These are phyloP conservation scores for Pestalotiopsis sp. DNA, from an alignment of 2,329 filamentous ascomycete species.

Conservation along the genomic window DNA sequence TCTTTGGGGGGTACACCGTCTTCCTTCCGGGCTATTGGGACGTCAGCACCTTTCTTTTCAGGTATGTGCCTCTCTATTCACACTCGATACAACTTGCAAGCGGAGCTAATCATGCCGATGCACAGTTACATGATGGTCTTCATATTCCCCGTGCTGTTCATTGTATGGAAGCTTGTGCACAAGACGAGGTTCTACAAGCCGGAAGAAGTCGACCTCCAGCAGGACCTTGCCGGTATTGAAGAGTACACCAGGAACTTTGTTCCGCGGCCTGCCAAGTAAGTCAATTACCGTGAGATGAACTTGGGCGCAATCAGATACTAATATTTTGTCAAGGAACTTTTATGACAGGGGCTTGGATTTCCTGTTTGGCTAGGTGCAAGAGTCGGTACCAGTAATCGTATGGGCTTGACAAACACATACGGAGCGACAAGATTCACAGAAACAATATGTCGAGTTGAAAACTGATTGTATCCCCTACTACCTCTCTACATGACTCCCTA, in stretches of 20 bases:
- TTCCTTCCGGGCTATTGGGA: slow-evolving; percentile 73
- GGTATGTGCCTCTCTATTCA: slow-evolving; percentile 41
- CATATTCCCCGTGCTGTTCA: slow-evolving; percentile 68
- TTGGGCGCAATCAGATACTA: background rate
- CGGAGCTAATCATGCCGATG: background rate
- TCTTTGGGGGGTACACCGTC: slow-evolving; percentile 75
- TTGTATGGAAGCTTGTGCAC: slow-evolving; percentile 72
- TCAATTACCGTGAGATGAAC: background rate
- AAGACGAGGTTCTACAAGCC: slow-evolving; percentile 59
- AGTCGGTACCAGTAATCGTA: background rate
- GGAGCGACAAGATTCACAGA: background rate
- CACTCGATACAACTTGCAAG: background rate
- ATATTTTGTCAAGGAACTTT: background rate
- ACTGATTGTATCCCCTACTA: too few species aligned
- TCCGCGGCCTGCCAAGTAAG: slow-evolving; percentile 53
- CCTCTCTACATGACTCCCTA: too few species aligned
- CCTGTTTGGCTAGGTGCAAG: background rate
- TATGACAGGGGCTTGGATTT: background rate
- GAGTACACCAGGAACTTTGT: slow-evolving; percentile 67
- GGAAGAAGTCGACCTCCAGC: slow-evolving; percentile 62
- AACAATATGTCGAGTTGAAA: too few species aligned
- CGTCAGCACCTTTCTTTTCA: slow-evolving; percentile 72
- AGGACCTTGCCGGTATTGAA: slow-evolving; percentile 66
- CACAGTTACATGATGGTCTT: slow-evolving; percentile 69
- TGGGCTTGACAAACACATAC: background rate